Percentiles rank a stretch among this genome's conserved stretches.
phyloP scores from a whole-genome alignment of 805 yeast species.

The Diddensiella santjacobensis region DNA sequence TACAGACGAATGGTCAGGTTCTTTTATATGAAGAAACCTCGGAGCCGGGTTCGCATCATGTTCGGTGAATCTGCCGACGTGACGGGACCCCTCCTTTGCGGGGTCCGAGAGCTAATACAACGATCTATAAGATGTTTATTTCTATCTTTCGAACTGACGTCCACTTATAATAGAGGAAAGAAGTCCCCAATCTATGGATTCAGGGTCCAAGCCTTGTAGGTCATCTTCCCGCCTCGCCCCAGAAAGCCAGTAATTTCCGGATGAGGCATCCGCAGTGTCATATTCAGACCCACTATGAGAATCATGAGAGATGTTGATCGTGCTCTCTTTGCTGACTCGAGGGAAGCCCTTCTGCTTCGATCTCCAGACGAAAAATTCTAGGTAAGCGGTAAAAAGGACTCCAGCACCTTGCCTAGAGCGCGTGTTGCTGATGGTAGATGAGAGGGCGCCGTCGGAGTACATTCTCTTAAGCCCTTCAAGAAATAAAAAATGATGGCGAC shows the following conservation, averaged over 20 bases:
- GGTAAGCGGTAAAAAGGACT: conserved; percentile 4
- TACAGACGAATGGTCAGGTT: too few species aligned
- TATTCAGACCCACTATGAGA: too few species aligned
- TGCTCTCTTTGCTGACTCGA: background rate
- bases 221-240: background rate
- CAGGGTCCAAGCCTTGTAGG: background rate
- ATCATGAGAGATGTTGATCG: too few species aligned
- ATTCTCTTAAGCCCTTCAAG: conserved; percentile 8
- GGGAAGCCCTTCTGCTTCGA: background rate
- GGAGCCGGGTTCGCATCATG: too few species aligned
- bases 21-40: too few species aligned
- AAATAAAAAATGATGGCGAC: background rate
- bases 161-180: background rate
- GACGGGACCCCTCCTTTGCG: too few species aligned
- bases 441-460: conserved; percentile 6
- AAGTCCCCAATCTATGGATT: background rate
- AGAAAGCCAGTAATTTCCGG: too few species aligned
- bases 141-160: background rate
- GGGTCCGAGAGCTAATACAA: too few species aligned
- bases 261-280: too few species aligned
- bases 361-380: conserved; percentile 4
- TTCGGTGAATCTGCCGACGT: background rate
- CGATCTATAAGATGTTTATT: too few species aligned
- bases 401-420: conserved; percentile 13
- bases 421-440: conserved; percentile 4